Conservation (phyloP, 345 rosid species). For the Triadica sebifera region DNA sequence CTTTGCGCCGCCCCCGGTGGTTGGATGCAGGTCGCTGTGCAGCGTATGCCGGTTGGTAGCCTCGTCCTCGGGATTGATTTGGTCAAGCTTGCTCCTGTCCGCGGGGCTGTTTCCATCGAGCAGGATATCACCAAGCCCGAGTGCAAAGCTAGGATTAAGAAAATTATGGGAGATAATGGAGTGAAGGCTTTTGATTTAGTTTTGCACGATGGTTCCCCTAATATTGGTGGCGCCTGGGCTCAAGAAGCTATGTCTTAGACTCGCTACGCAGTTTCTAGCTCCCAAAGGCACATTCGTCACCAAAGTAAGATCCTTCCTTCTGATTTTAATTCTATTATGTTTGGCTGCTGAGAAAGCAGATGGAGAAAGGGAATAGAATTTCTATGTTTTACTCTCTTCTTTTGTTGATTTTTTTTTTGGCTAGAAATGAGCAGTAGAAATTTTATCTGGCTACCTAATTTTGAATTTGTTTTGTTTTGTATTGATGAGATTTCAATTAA, state of each 20-base stretch:
- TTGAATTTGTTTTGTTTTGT: neutral
- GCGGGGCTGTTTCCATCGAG: slow-evolving; percentile 64
- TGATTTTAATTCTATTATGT: neutral
- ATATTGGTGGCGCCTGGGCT: slow-evolving; percentile 92
- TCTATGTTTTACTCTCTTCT: neutral
- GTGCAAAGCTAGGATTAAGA: slow-evolving; percentile 64
- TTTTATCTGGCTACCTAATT: neutral
- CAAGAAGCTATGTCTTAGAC: slow-evolving; percentile 71
- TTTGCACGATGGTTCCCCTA: slow-evolving; percentile 93
- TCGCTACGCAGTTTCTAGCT: slow-evolving; percentile 81
- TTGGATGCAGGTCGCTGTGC: slow-evolving; percentile 97
- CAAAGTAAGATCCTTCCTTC: slow-evolving; percentile 43
- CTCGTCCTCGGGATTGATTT: slow-evolving; percentile 89
- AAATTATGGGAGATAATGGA: slow-evolving; percentile 61
- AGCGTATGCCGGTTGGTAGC: slow-evolving; percentile 82
- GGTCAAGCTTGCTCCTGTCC: slow-evolving; percentile 61
- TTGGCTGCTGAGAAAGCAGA: neutral
- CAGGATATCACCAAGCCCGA: slow-evolving; percentile 83
- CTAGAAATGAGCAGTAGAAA: neutral
- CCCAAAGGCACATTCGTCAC: slow-evolving; percentile 76
- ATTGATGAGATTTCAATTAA: neutral
- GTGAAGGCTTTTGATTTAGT: slow-evolving; percentile 67
- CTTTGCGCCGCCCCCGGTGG: slow-evolving; percentile 98
- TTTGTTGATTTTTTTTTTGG: neutral
- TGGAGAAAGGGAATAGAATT: neutral